phyloP scores from a whole-genome alignment of 1,284 basidiomycete species.

The Anthracocystis panici-leucophaei region DNA sequence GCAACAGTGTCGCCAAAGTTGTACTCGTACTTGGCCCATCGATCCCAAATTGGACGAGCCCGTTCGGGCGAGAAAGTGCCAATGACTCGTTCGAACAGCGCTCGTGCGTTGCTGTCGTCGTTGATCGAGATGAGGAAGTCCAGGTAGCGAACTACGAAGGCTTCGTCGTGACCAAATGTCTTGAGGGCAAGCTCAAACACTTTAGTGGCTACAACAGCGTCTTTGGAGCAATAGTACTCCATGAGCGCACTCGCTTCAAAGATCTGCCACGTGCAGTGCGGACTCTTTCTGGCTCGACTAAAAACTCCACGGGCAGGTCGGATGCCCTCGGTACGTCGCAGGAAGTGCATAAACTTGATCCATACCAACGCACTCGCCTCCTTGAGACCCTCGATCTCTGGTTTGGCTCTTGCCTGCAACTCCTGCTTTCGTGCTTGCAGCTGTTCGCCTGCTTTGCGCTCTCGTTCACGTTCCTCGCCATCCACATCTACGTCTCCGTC shows the following conservation, averaged over 20 bases:
- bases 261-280: slow-evolving; percentile 89
- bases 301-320: slow-evolving; percentile 85
- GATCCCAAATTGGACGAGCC: slow-evolving; percentile 89
- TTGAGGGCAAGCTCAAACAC: slow-evolving; percentile 97
- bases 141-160: slow-evolving; percentile 86
- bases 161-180: slow-evolving; percentile 80
- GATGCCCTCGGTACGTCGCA: slow-evolving; percentile 83
- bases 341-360: slow-evolving; percentile 93
- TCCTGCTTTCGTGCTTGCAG: slow-evolving; percentile 69
- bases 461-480: slow-evolving; percentile 73
- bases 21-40: slow-evolving; percentile 95
- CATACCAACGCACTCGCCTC: slow-evolving; percentile 74
- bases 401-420: slow-evolving; percentile 64
- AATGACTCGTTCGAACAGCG: slow-evolving; percentile 90
- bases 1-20: slow-evolving; percentile 92
- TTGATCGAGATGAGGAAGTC: slow-evolving; percentile 94
- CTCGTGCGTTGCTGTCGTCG: slow-evolving; percentile 94
- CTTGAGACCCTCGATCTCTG: slow-evolving; percentile 72
- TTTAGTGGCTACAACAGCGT: slow-evolving; percentile 83
- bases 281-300: slow-evolving; percentile 84
- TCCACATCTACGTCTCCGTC: slow-evolving; percentile 70
- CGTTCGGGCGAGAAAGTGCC: slow-evolving; percentile 82
- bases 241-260: slow-evolving; percentile 89
- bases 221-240: slow-evolving; percentile 95
- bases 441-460: slow-evolving; percentile 73